Conservation (phyloP, 2,329 filamentous ascomycete genomes). For the Trichoderma hamatum region DNA sequence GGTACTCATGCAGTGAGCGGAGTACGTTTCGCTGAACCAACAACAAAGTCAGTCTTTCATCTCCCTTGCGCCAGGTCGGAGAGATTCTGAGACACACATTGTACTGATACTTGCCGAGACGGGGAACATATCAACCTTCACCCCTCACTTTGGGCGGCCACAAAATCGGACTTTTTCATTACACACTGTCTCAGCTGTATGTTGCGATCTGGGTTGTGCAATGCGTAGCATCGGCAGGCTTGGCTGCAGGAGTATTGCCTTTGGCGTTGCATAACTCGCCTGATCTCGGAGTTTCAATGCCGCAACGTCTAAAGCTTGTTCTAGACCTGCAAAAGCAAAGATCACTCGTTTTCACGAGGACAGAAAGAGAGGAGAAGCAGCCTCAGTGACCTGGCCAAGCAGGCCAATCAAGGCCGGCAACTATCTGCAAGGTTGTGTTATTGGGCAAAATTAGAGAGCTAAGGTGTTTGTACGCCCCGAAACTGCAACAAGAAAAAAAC, state of each 20-base stretch:
- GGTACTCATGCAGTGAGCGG: not conserved
- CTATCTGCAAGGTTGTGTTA: not conserved
- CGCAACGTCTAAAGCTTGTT: not conserved
- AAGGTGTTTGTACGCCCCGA: not conserved
- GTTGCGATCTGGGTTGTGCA: constrained; percentile 6
- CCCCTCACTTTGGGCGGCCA: not conserved
- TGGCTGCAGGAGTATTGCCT: constrained; percentile 8
- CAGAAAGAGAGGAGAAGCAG: not conserved
- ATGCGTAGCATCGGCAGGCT: constrained; percentile 1
- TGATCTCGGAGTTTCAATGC: constrained; percentile 14
- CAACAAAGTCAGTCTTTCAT: not conserved
- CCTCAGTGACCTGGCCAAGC: not conserved
- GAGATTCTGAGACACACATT: constrained; percentile 1
- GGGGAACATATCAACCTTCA: not conserved
- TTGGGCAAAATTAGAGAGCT: not conserved
- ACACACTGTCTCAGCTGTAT: constrained; percentile 6
- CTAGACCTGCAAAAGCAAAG: not conserved
- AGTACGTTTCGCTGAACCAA: not conserved
- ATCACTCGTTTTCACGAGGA: not conserved
- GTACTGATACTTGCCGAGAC: not conserved
- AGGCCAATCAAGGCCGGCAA: not conserved
- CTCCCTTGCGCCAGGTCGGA: constrained; percentile 6
- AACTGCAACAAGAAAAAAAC: not conserved
- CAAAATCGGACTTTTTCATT: not conserved
- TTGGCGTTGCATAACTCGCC: constrained; percentile 3